Base-by-base conservation (phyloP, 139 green algal genomes). In the Astrephomene gubernaculifera region DNA sequence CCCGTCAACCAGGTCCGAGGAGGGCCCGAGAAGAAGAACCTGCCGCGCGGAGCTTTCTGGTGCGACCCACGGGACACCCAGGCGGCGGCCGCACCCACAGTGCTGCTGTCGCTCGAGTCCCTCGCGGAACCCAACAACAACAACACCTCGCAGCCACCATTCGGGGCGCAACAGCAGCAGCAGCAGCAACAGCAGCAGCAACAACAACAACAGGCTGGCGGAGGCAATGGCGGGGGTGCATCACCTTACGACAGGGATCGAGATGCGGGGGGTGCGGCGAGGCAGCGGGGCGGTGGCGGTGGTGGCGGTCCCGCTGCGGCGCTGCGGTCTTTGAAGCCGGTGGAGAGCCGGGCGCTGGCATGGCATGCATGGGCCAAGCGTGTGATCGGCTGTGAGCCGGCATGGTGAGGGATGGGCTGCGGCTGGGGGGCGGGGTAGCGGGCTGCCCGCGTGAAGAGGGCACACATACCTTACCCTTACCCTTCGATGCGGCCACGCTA, bases 291-390 rank as follows among this genome's bases (percentile, higher is more conserved):
- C 73, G 54, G 57, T 35, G 60, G 60, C 21, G 76, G 60, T 7
- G 74, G 36, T 10, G 74, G 39, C 29, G 41, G 31, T 31, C 12
- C 71, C 12, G 10, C 7, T 21, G 57, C 27, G 45, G 36, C 31
- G 1, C 35, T 63, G 2, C 57, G 78, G 22, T 35, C 44, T 2
- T 45, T 86, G 14, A 72, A 78, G 79, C 87, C 94, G 6, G 86
- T 91, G 27, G 93, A 97, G 73, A 72, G 71, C 39, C 82, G 94
- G 1, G 80, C 88, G 2, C 81, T 96, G 73, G 85, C 90, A 44
- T 96, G 94, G 94, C 89, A 93, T 22, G 88, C 90, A 0, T 96
- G 94, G 80, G 93, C 93, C 10, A 89, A 81, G 61, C 61, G 82
- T 38, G 86, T 93, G 81, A 70, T 65, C 53, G 74, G 87, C 78